Base-by-base conservation (phyloP, 1,284 basidiomycete species). In the Ganoderma resinaceum region DNA sequence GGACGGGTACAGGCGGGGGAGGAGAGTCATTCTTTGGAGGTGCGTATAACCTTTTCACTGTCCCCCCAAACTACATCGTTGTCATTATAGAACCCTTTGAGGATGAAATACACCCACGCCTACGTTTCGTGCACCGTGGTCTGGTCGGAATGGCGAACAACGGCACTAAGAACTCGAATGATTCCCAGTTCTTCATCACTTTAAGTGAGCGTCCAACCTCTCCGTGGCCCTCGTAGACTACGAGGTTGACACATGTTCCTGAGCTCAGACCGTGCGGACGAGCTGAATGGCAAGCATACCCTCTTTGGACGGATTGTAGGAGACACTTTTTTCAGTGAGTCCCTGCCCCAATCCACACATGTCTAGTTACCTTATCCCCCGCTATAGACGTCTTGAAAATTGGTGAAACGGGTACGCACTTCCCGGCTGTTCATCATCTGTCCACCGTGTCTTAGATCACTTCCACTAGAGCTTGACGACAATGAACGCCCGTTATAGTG, bases 91-190 rank as follows among this genome's bases (percentile, higher is more conserved):
- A 97, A 74, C 93, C 93, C 0, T 98, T 98, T 74, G 90, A 93
- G 74, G 95, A 98, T 81, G 96, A 98, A 81, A 91, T 95, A n/a
- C 95, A 97, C 76, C 95, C 96, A 7, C 89, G 98, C 31, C 82
- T 99, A 69, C 87, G 91, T 23, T 96, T 92, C 78, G 80, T 89
- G 7, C 89, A 97, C 72, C 91, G 97, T 68, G 98, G 97, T 0
- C 79, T 99, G 6, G 90, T 99, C 0, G 98, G 88, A 0, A 97
- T 98, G 95, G 97, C 97, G 1, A 98, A 98, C 77, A 91, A 90
- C 67, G 95, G 95, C 18, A 86, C 85, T 59, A 92, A 94, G 79
- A 87, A 95, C 77, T 90, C 93, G 14, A 96, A 96, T 73, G 93
- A 94, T 66, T 94, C 92, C 0, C 95, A 96, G 76, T 98, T 97